Conservation (phyloP, 441 rosid genomes). For the Biscutella auriculata region DNA sequence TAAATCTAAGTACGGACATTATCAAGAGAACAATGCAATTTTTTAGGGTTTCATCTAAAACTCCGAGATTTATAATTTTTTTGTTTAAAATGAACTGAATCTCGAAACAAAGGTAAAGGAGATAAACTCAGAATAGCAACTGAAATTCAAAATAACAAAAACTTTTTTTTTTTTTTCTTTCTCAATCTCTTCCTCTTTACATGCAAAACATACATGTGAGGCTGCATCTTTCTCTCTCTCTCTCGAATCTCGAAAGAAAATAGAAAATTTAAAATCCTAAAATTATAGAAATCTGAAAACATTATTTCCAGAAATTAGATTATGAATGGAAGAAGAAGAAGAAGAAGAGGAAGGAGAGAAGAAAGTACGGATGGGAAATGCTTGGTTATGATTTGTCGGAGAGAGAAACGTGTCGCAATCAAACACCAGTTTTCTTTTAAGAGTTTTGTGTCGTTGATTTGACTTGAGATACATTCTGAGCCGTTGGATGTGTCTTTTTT, state of each 20-base stretch:
- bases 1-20: slow-evolving; percentile 14
- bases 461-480: not conserved
- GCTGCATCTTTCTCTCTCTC: not conserved
- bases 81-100: not conserved
- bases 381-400: slow-evolving; percentile 25
- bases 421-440: too few relatives aligned
- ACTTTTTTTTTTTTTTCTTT: not conserved
- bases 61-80: not conserved
- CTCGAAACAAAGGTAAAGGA: not conserved
- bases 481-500: slow-evolving; percentile 21
- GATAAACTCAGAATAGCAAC: slow-evolving; percentile 8
- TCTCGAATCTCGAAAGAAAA: not conserved
- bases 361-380: slow-evolving; percentile 20
- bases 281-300: not conserved
- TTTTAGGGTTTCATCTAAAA: slow-evolving; percentile 19
- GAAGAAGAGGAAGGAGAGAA: not conserved
- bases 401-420: slow-evolving; percentile 21
- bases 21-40: too few relatives aligned
- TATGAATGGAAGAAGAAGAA: not conserved
- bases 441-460: too few relatives aligned
- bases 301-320: not conserved
- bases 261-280: not conserved
- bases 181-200: not conserved
- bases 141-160: not conserved
- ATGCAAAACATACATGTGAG: slow-evolving; percentile 11